These are phyloP conservation scores for Parafenestella ontariensis DNA, from an alignment of 2,329 filamentous ascomycete genomes.

Conservation along the genomic window DNA sequence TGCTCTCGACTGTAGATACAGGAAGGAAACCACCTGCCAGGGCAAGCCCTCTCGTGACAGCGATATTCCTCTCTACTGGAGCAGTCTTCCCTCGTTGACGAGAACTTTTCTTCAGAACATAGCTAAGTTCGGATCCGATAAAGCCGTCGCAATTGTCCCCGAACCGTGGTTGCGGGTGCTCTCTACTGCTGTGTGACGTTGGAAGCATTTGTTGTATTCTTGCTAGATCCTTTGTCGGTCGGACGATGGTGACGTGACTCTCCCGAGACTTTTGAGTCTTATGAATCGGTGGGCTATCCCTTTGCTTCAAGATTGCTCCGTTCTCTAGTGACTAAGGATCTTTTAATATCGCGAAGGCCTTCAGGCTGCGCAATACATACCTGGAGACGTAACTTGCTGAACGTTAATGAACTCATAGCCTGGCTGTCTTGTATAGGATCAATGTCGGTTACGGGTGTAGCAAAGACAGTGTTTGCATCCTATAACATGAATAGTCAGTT, in stretches of 20 bases:
- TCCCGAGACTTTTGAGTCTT: background rate
- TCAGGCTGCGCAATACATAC: background rate
- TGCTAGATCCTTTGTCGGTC: background rate
- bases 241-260: background rate
- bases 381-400: background rate
- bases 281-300: background rate
- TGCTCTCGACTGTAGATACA: background rate
- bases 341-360: background rate
- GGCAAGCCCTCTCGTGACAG: background rate
- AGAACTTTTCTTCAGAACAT: background rate
- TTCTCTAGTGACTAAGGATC: background rate
- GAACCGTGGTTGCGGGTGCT: background rate
- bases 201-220: background rate
- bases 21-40: slow-evolving; percentile 14
- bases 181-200: background rate
- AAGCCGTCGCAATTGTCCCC: slow-evolving; percentile 18
- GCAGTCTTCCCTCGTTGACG: background rate
- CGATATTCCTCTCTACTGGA: background rate
- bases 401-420: background rate
- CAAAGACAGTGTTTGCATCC: slow-evolving; percentile 15
- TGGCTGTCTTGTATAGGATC: slow-evolving; percentile 42
- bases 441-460: slow-evolving; percentile 8
- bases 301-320: background rate
- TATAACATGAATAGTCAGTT: slow-evolving; percentile 19
- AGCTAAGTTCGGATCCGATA: slow-evolving; percentile 11